phyloP scores from a whole-genome alignment of 192 early-diverging fungal species.

The Funneliformis geosporum region DNA sequence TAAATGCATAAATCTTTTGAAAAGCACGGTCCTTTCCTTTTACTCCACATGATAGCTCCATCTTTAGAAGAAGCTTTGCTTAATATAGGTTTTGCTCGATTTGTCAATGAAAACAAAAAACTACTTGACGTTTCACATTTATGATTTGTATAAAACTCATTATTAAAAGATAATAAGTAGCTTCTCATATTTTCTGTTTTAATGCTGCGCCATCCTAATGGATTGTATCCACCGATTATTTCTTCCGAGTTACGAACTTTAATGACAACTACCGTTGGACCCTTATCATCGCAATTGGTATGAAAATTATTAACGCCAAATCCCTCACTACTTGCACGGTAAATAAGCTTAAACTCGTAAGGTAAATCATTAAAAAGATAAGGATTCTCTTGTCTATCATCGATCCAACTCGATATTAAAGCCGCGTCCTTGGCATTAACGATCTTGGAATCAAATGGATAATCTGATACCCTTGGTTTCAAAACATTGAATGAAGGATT shows the following conservation, averaged over 20 bases:
- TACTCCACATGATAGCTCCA: constrained; percentile 6
- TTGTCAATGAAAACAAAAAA: not conserved
- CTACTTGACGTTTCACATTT: not conserved
- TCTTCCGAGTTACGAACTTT: not conserved
- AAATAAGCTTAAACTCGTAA: not conserved
- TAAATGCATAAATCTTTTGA: not conserved
- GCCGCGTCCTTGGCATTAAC: constrained; percentile 1
- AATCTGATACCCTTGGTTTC: not conserved
- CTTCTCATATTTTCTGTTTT: not conserved
- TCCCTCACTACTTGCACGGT: not conserved
- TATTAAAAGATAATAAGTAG: not conserved
- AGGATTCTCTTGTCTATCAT: not conserved
- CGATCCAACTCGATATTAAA: constrained; percentile 11
- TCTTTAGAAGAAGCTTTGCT: not conserved
- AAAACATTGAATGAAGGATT: not conserved
- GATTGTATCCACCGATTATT: not conserved
- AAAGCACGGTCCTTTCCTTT: constrained; percentile 10
- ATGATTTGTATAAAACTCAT: not conserved
- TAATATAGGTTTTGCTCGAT: not conserved
- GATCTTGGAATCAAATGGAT: not conserved
- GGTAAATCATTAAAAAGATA: not conserved
- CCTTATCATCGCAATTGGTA: not conserved
- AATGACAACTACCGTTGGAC: not conserved
- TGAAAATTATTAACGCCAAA: not conserved
- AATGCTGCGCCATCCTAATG: not conserved